These are phyloP conservation scores for Aspergillus calidoustus DNA, from an alignment of 2,329 filamentous ascomycete genomes.

Conservation along the genomic window DNA sequence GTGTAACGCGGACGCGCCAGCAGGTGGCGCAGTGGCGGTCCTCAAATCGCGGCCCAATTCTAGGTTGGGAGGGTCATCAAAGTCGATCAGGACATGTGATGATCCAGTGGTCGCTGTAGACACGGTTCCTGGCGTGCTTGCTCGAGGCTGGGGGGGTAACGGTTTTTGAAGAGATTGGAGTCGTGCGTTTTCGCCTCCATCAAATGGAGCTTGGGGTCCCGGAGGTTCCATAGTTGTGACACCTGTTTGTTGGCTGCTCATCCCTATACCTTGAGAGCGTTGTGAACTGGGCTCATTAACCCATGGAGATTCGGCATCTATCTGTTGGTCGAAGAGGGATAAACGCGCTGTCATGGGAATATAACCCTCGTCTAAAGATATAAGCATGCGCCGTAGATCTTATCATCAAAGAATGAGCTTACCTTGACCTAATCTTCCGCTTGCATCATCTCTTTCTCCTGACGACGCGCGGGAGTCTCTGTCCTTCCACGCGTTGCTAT, in stretches of 20 bases:
- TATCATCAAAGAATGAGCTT: neutral
- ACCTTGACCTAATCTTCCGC: conserved; percentile 40
- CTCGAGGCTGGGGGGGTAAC: conserved; percentile 25
- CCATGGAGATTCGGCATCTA: conserved; percentile 35
- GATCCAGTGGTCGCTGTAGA: conserved; percentile 35
- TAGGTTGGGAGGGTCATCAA: conserved; percentile 25
- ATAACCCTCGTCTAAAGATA: conserved; percentile 38
- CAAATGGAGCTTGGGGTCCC: conserved; percentile 9
- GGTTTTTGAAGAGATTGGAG: conserved; percentile 15
- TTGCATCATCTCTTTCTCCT: conserved; percentile 25
- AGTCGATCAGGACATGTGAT: conserved; percentile 39
- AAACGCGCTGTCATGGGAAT: conserved; percentile 47
- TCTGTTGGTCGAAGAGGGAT: conserved; percentile 39
- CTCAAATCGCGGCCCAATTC: conserved; percentile 16
- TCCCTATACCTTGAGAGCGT: conserved; percentile 14
- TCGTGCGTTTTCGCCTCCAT: conserved; percentile 1
- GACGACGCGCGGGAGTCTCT: conserved; percentile 28
- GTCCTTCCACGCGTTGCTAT: conserved; percentile 27
- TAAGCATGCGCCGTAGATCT: conserved; percentile 19
- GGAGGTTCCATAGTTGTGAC: conserved; percentile 22
- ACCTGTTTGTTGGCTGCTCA: conserved; percentile 16
- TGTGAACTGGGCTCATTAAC: conserved; percentile 25
- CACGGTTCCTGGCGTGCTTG: conserved; percentile 27
- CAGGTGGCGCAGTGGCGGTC: conserved; percentile 19
- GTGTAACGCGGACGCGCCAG: conserved; percentile 6